These are phyloP conservation scores for Pseudogymnoascus sp. DNA, from an alignment of 2,329 filamentous ascomycete genomes.

Conservation along the genomic window DNA sequence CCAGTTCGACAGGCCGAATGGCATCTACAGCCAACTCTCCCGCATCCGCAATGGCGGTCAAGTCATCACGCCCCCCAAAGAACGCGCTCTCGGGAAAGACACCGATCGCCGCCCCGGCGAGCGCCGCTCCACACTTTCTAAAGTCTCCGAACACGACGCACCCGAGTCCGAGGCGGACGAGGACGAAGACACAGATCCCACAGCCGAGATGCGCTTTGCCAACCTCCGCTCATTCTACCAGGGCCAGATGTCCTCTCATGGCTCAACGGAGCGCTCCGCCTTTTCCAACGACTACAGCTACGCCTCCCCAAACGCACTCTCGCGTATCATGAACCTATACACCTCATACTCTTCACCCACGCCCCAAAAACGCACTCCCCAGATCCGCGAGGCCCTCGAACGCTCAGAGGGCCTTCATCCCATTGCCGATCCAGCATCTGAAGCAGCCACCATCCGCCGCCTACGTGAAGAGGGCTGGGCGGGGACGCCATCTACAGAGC, in stretches of 20 bases:
- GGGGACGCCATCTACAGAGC: constrained; percentile 45
- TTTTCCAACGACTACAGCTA: constrained; percentile 48
- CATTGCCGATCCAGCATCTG: constrained; percentile 38
- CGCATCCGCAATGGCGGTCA: constrained; percentile 58
- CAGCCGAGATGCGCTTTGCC: constrained; percentile 60
- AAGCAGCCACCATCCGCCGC: constrained; percentile 55
- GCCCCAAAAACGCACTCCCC: constrained; percentile 49
- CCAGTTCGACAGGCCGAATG: constrained; percentile 80
- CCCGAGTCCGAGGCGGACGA: constrained; percentile 23
- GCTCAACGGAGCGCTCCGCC: constrained; percentile 44
- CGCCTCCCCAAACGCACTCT: constrained; percentile 70
- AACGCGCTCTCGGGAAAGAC: constrained; percentile 14
- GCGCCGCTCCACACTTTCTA: background rate
- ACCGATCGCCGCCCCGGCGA: background rate
- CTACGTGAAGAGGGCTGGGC: constrained; percentile 55
- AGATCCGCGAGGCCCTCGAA: constrained; percentile 70
- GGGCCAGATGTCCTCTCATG: constrained; percentile 59
- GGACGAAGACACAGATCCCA: constrained; percentile 32
- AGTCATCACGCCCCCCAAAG: constrained; percentile 41
- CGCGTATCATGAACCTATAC: constrained; percentile 88
- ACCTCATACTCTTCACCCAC: constrained; percentile 36
- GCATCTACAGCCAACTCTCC: constrained; percentile 72
- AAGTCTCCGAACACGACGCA: constrained; percentile 1
- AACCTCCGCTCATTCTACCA: constrained; percentile 76
- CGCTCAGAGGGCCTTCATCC: constrained; percentile 63